These are phyloP conservation scores for Rhexocercosporidium sp. DNA, from an alignment of 2,329 filamentous ascomycete genomes.

Conservation along the genomic window DNA sequence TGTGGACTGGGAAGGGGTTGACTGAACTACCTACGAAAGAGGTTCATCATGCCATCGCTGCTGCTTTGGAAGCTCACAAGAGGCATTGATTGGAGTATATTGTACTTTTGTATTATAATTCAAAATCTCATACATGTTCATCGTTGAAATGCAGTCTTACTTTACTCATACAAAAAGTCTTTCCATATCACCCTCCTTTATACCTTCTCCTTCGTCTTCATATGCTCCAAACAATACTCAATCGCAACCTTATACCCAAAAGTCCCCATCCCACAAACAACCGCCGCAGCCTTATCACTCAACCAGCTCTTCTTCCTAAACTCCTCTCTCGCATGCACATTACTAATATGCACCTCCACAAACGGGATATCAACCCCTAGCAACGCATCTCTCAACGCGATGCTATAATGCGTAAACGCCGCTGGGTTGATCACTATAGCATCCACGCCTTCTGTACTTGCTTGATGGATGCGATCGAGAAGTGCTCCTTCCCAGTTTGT, in stretches of 20 bases:
- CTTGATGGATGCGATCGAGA: conserved; percentile 60
- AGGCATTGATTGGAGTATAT: neutral
- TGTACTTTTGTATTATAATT: conserved; percentile 6
- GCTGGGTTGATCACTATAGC: conserved; percentile 79
- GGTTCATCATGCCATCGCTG: conserved; percentile 30
- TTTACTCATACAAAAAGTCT: neutral
- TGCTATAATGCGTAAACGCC: conserved; percentile 76
- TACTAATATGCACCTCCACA: conserved; percentile 78
- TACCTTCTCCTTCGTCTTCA: conserved; percentile 47
- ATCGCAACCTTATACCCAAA: conserved; percentile 67
- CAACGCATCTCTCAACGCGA: conserved; percentile 77
- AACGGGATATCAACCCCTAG: conserved; percentile 73
- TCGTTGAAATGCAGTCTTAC: neutral
- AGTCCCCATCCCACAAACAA: conserved; percentile 72
- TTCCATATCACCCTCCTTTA: neutral
- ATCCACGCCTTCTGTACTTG: conserved; percentile 60
- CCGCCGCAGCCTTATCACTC: conserved; percentile 75
- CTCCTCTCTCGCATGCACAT: conserved; percentile 73
- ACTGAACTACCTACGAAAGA: conserved; percentile 29
- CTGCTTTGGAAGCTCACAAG: conserved; percentile 25
- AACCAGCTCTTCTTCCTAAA: conserved; percentile 75
- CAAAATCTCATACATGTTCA: neutral
- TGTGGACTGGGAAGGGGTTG: conserved; percentile 30
- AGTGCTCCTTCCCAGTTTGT: conserved; percentile 74
- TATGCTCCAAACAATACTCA: conserved; percentile 54